These are phyloP conservation scores for Botrytis tulipae DNA, from an alignment of 2,329 filamentous ascomycete species.

Conservation along the genomic window DNA sequence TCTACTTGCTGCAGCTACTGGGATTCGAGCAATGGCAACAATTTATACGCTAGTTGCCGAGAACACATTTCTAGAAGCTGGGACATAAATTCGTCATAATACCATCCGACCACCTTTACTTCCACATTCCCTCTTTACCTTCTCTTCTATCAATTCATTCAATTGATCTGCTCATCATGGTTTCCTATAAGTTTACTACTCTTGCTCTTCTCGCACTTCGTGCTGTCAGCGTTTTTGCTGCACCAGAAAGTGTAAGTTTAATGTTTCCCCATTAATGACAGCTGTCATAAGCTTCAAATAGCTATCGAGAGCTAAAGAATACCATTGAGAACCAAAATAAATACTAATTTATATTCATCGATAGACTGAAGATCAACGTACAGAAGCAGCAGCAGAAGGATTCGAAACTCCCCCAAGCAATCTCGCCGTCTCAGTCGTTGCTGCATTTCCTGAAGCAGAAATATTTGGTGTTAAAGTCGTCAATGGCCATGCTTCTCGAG, in stretches of 20 bases:
- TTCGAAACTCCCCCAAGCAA: constrained; percentile 41
- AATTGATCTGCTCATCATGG: constrained; percentile 54
- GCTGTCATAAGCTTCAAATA: constrained; percentile 8
- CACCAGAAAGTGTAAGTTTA: constrained; percentile 54
- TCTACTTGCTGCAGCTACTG: neutral
- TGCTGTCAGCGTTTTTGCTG: constrained; percentile 62
- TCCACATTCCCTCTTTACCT: neutral
- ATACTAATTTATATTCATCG: constrained; percentile 11
- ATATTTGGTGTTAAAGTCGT: constrained; percentile 93
- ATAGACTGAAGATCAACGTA: constrained; percentile 22
- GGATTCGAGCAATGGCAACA: neutral
- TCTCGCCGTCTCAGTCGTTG: constrained; percentile 63
- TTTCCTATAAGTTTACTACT: constrained; percentile 68
- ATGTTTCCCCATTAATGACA: constrained; percentile 13
- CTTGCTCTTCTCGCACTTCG: constrained; percentile 70
- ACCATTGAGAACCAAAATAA: neutral
- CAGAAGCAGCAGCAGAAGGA: constrained; percentile 32
- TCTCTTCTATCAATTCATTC: constrained; percentile 10
- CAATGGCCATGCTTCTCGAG: constrained; percentile 84
- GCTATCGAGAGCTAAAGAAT: constrained; percentile 17
- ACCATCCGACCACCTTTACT: constrained; percentile 10
- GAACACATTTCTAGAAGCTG: constrained; percentile 22
- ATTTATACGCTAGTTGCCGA: constrained; percentile 20
- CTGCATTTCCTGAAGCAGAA: constrained; percentile 61
- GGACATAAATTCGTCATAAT: constrained; percentile 12